Conservation (phyloP, 2,329 filamentous ascomycete species). For the Coniosporium tulheliwenetii region DNA sequence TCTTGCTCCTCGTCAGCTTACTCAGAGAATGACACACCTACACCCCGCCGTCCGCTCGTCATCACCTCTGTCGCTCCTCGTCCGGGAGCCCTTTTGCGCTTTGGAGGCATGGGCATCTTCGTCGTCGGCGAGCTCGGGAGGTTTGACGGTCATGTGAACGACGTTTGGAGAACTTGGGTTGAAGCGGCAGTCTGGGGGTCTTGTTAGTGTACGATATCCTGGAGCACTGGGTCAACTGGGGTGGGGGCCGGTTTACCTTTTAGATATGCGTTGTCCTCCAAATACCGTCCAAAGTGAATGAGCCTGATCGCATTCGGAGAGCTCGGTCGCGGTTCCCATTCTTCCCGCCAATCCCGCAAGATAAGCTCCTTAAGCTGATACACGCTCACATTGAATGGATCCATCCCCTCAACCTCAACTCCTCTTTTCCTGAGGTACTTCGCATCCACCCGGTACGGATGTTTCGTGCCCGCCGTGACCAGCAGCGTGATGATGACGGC, state of each 20-base stretch:
- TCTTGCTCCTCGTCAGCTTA: not conserved
- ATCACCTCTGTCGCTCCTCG: slow-evolving; percentile 33
- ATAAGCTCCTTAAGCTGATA: slow-evolving; percentile 93
- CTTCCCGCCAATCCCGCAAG: slow-evolving; percentile 75
- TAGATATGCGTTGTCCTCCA: slow-evolving; percentile 75
- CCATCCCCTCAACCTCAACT: slow-evolving; percentile 59
- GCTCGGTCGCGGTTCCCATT: slow-evolving; percentile 77
- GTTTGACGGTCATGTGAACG: slow-evolving; percentile 87
- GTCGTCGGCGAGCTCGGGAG: slow-evolving; percentile 69
- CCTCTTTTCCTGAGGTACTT: slow-evolving; percentile 71
- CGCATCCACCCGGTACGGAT: slow-evolving; percentile 81
- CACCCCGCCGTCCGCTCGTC: slow-evolving; percentile 44
- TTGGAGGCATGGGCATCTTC: slow-evolving; percentile 55
- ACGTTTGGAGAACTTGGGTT: slow-evolving; percentile 62
- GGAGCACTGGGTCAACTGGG: not conserved
- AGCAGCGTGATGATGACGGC: slow-evolving; percentile 66
- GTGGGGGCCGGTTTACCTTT: slow-evolving; percentile 43
- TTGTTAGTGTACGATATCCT: not conserved
- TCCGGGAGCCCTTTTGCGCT: slow-evolving; percentile 37
- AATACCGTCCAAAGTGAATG: slow-evolving; percentile 79
- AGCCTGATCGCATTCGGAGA: slow-evolving; percentile 81
- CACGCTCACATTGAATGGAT: slow-evolving; percentile 80
- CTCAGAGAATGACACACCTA: slow-evolving; percentile 47
- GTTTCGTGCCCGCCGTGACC: slow-evolving; percentile 64
- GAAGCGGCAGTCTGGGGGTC: slow-evolving; percentile 56